Evolutionary conservation across 768 basidiomycete species (phyloP).

Genomic region (Coprinellus micaceus): DNA sequence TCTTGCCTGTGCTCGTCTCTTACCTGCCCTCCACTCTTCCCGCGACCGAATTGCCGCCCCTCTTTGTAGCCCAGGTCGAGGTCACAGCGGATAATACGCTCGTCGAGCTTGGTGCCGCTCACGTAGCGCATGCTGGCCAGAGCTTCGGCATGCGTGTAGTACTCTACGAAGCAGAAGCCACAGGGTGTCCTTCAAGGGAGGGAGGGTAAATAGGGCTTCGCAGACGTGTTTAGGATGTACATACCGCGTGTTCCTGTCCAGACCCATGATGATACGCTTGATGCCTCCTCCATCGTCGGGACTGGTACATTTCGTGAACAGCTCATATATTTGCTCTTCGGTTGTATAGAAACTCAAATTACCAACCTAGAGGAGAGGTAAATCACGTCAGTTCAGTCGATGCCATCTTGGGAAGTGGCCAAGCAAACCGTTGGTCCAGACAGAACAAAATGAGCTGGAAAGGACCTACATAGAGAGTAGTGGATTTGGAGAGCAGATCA

Average conservation of each 20-base stretch:
- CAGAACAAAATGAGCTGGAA: too few relatives aligned
- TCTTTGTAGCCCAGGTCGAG: slow-evolving; percentile 95
- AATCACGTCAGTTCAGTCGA: neutral
- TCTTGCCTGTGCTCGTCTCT: slow-evolving; percentile 96
- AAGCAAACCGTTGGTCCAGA: too few relatives aligned
- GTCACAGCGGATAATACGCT: slow-evolving; percentile 97
- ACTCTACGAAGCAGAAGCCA: slow-evolving; percentile 95
- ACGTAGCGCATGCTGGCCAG: slow-evolving; percentile 90
- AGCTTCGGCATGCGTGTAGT: slow-evolving; percentile 92
- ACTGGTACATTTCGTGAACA: slow-evolving; percentile 87
- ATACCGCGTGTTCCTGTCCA: slow-evolving; percentile 85
- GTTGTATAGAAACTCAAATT: slow-evolving; percentile 94
- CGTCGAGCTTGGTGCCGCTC: slow-evolving; percentile 97
- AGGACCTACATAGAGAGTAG: slow-evolving; percentile 91
- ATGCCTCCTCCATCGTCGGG: slow-evolving; percentile 86
- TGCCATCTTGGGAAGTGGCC: too few relatives aligned
- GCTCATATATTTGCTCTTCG: slow-evolving; percentile 93
- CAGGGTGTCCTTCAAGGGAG: slow-evolving; percentile 68
- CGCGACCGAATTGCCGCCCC: slow-evolving; percentile 94
- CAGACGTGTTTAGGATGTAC: slow-evolving; percentile 11
- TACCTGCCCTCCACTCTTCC: slow-evolving; percentile 96
- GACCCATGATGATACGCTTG: slow-evolving; percentile 92
- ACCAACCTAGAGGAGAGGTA: slow-evolving; percentile 56
- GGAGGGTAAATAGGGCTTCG: slow-evolving; percentile 10
- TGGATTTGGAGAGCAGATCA: slow-evolving; percentile 77